Conservation (phyloP, 139 green algal species). For the Diplosphaera chodatii region DNA sequence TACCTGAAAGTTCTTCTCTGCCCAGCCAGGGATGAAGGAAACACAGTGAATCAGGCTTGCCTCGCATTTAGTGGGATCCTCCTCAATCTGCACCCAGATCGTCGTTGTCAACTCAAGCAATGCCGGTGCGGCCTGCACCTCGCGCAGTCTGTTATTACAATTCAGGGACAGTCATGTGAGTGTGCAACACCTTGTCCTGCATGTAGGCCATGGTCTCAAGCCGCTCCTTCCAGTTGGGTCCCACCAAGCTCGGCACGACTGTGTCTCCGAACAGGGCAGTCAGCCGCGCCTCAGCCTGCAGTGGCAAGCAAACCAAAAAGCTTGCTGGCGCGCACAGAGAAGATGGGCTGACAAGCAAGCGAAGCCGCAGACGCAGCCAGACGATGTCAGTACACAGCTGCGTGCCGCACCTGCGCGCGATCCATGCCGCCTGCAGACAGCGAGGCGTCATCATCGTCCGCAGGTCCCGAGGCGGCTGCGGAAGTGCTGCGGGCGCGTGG, state of each 20-base stretch:
- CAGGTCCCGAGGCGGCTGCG: not conserved
- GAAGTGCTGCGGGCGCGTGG: too few species aligned
- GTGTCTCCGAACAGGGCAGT: conserved; percentile 49
- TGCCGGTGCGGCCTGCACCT: too few species aligned
- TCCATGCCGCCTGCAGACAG: conserved; percentile 30
- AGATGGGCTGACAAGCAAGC: too few species aligned
- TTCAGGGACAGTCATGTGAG: too few species aligned
- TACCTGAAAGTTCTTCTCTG: conserved; percentile 97
- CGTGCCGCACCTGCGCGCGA: not conserved
- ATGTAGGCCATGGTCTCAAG: conserved; percentile 72
- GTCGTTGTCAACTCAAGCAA: not conserved
- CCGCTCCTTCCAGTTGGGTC: conserved; percentile 81
- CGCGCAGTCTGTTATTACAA: too few species aligned
- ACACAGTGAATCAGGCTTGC: conserved; percentile 21
- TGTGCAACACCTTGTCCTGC: conserved; percentile 20
- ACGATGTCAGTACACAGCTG: too few species aligned
- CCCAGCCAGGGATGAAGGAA: conserved; percentile 71
- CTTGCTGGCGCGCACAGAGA: too few species aligned
- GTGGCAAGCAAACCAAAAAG: too few species aligned
- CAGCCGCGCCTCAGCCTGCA: conserved; percentile 41
- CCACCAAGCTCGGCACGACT: conserved; percentile 47
- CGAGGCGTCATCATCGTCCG: conserved; percentile 26
- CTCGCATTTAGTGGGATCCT: not conserved
- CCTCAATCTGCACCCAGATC: not conserved
- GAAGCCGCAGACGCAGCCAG: too few species aligned